Evolutionary conservation across 2,329 filamentous ascomycete genomes (phyloP).

Genomic region (Fusarium poae): DNA sequence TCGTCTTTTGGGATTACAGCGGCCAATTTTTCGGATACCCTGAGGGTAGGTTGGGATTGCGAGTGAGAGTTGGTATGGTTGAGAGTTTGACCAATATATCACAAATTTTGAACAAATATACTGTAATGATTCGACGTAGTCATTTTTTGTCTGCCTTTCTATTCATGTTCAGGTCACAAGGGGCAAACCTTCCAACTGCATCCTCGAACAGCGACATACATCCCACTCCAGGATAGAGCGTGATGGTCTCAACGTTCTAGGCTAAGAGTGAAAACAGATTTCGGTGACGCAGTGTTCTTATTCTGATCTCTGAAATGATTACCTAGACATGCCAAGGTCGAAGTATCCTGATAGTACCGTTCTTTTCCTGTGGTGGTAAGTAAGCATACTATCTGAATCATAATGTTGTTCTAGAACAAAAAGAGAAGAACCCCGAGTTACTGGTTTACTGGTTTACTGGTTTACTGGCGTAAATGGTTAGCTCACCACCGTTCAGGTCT

Average conservation of each 20-base stretch:
- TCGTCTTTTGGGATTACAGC: too few species aligned
- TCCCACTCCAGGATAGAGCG: background rate
- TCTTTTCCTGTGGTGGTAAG: background rate
- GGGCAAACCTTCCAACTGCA: background rate
- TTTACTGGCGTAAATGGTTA: background rate
- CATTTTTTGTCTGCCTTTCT: background rate
- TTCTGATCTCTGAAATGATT: background rate
- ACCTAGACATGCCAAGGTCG: background rate
- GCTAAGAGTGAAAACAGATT: background rate
- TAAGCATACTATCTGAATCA: background rate
- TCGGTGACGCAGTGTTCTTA: background rate
- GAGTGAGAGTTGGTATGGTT: background rate
- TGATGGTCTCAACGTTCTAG: background rate
- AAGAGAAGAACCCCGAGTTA: background rate
- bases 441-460: too few species aligned
- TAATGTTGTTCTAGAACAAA: constrained; percentile 5
- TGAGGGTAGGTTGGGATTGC: background rate
- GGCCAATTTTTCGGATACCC: too few species aligned
- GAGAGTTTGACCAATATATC: background rate
- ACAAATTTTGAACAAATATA: background rate
- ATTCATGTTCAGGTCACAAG: background rate
- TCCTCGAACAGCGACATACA: background rate
- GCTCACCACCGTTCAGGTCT: background rate
- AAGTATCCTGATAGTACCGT: background rate
- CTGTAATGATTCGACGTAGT: background rate